Evolutionary conservation across 2,329 filamentous ascomycete species (phyloP).

Genomic region (Alternaria ventricosa): DNA sequence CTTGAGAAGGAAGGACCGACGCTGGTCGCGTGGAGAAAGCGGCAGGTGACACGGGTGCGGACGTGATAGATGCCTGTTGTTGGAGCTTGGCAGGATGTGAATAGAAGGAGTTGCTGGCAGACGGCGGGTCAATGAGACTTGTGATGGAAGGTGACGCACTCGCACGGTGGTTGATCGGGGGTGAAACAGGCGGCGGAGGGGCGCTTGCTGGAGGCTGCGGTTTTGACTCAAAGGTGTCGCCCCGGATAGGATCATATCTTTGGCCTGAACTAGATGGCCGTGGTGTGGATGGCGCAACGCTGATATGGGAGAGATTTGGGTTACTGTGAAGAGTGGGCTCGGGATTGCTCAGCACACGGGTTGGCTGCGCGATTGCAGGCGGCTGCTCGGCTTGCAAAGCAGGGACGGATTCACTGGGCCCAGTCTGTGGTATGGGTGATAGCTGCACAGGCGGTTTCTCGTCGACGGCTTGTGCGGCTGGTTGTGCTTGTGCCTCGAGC

Average conservation of each 20-base stretch:
- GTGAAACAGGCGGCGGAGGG: slow-evolving; percentile 55
- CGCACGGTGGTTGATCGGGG: slow-evolving; percentile 71
- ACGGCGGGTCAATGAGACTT: slow-evolving; percentile 80
- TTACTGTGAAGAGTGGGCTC: slow-evolving; percentile 47
- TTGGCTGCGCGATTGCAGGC: slow-evolving; percentile 31
- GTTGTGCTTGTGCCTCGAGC: slow-evolving; percentile 40
- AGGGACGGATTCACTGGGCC: slow-evolving; percentile 34
- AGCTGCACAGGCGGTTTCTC: slow-evolving; percentile 33
- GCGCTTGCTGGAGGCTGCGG: slow-evolving; percentile 53
- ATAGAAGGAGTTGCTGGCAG: slow-evolving; percentile 47
- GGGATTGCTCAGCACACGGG: slow-evolving; percentile 49
- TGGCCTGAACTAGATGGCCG: slow-evolving; percentile 72
- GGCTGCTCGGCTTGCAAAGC: slow-evolving; percentile 36
- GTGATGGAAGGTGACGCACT: slow-evolving; percentile 91
- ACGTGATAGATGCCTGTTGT: slow-evolving; percentile 47
- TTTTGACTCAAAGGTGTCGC: slow-evolving; percentile 56
- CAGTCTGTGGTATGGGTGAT: slow-evolving; percentile 37
- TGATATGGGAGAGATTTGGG: slow-evolving; percentile 46
- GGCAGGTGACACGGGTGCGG: slow-evolving; percentile 49
- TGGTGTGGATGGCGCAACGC: slow-evolving; percentile 57
- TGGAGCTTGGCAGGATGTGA: slow-evolving; percentile 41
- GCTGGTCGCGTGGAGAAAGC: slow-evolving; percentile 35
- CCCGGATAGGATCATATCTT: slow-evolving; percentile 88
- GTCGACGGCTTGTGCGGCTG: slow-evolving; percentile 32
- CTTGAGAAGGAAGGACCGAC: slow-evolving; percentile 38